phyloP scores from a whole-genome alignment of 192 early-diverging fungal species.

The Backusella westeae region DNA sequence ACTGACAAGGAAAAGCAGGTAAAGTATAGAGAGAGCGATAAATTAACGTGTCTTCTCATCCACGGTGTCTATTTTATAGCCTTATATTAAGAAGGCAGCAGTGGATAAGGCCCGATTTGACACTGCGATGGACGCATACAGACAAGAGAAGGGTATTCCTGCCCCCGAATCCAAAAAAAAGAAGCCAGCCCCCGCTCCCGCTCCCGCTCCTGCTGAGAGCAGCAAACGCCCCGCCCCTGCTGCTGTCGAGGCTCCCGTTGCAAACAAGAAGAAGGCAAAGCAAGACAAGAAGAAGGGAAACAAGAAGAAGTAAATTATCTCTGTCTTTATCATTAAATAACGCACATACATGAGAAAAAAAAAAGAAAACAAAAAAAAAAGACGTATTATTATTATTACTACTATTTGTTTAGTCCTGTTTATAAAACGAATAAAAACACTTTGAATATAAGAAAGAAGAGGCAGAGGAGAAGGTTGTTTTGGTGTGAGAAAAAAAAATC shows the following conservation, averaged over 20 bases:
- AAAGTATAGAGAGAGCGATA: not conserved
- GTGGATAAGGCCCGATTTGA: not conserved
- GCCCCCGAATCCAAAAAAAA: not conserved
- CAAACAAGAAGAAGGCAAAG: not conserved
- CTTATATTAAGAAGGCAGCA: not conserved
- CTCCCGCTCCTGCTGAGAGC: not conserved
- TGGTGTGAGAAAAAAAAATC: too few relatives aligned
- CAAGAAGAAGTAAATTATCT: not conserved
- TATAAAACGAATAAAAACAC: too few relatives aligned
- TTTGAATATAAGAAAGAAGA: too few relatives aligned
- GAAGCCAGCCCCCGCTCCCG: not conserved
- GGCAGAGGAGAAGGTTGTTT: too few relatives aligned
- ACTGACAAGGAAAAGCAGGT: conserved; percentile 10
- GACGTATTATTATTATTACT: too few relatives aligned
- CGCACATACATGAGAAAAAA: too few relatives aligned
- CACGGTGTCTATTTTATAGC: not conserved
- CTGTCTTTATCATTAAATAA: too few relatives aligned
- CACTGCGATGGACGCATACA: not conserved
- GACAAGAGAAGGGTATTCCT: not conserved
- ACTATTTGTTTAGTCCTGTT: too few relatives aligned
- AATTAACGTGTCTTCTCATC: not conserved
- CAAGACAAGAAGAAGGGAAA: not conserved
- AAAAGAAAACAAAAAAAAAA: too few relatives aligned
- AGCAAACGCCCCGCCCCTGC: not conserved
- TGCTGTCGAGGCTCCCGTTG: not conserved